Percentiles rank a stretch among this genome's conserved stretches.
phyloP scores from a whole-genome alignment of 176 grass and related monocot species.

The Melocanna baccifera region DNA sequence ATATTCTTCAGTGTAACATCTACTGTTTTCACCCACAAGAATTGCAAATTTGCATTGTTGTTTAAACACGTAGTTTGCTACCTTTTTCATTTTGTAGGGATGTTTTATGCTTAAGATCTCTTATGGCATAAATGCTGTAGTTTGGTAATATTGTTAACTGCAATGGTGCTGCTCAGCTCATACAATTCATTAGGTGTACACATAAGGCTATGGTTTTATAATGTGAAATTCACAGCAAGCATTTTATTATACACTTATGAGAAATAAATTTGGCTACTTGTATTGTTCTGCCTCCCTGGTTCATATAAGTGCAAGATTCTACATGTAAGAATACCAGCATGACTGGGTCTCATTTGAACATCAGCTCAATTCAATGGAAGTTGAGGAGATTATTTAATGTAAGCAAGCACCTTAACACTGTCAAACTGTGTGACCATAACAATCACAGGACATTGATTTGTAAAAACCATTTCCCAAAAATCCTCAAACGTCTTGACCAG shows the following conservation, averaged over 20 bases:
- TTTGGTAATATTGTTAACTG: neutral
- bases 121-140: neutral
- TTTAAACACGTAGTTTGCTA: neutral
- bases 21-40: neutral
- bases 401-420: conserved; percentile 63
- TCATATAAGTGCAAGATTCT: conserved; percentile 13
- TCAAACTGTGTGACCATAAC: conserved; percentile 87
- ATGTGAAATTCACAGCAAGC: neutral
- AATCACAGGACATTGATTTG: conserved; percentile 70
- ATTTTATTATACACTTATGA: neutral
- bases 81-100: neutral
- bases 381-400: neutral
- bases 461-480: conserved; percentile 89
- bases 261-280: neutral
- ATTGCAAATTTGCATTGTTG: neutral
- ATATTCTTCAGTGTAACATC: neutral
- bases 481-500: conserved; percentile 72
- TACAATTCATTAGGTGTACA: neutral
- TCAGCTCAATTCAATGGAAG: neutral
- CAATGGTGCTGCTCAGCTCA: neutral
- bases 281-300: conserved; percentile 2
- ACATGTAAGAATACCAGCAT: neutral
- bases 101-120: neutral
- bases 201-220: neutral
- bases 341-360: conserved; percentile 6